Evolutionary conservation across 2,329 filamentous ascomycete species (phyloP), one percentile per base, ranked within the genome.

Genomic region (Pseudogymnoascus destructans): DNA sequence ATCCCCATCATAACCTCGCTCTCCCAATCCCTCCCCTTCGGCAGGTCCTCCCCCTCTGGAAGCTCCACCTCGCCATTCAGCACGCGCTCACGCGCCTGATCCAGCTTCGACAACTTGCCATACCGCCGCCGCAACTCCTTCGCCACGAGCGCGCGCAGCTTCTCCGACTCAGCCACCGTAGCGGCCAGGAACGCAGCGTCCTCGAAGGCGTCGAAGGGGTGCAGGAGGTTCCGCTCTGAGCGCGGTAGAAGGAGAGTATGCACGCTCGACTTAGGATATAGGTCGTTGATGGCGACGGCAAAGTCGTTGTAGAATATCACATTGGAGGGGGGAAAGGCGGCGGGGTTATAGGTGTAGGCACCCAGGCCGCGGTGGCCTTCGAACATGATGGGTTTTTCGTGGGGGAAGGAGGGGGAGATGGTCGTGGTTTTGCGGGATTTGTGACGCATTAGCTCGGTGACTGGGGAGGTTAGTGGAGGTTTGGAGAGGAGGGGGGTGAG

Each of bases 201-300:
- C 27, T 84, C 78, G 64, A 95, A 83, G 3, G 87, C 88, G 17
- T 86, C 80, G 66, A 92, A 85, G 0, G 92, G 91, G 65, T 95
- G 86, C 9, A 82, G 73, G 5, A 77, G 73, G 64, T 77, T 81
- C 67, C 83, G 80, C 2, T 69, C 66, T 38, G 86, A 80, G 55
- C 91, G 86, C 5, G 91, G 89, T 4, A 97, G 81, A n/a, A 97
- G 80, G 2, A 98, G 86, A 1, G 89, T 78, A 73, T 98, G 93
- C 3, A 96, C 77, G 3, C 80, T 82, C 3, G 87, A 81, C 71
- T 97, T 98, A 7, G 93, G 91, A 68, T 82, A 98, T 61, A 82
- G 75, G 73, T 98, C 93, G 65, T 85, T 79, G 69, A 97, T 87
- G 17, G 84, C 79, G 56, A 91, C 87, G 63, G 86, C 89, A 61